Percentiles rank a stretch among this genome's conserved stretches.
Evolutionary conservation across 768 basidiomycete genomes (phyloP).

Genomic region (Lentinula raphanica): DNA sequence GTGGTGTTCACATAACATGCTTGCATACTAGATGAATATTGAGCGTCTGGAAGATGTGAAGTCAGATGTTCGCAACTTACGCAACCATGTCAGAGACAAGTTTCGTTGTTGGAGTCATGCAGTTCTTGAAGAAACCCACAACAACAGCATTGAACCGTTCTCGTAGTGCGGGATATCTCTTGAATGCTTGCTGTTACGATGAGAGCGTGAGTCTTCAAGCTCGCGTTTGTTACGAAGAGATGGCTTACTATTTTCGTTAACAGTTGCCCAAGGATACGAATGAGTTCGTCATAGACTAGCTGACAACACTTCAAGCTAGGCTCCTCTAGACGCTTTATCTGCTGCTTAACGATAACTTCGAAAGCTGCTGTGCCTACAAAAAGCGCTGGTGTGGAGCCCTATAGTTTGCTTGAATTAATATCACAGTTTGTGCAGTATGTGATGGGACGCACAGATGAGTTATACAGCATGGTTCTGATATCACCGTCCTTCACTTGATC

Average conservation of each 20-base stretch:
- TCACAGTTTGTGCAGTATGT: neutral
- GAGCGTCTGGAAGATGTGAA: neutral
- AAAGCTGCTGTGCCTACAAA: slow-evolving; percentile 98
- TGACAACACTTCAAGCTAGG: slow-evolving; percentile 92
- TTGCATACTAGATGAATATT: slow-evolving; percentile 69
- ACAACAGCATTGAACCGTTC: slow-evolving; percentile 96
- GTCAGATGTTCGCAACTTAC: slow-evolving; percentile 40
- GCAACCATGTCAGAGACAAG: slow-evolving; percentile 89
- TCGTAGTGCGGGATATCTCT: slow-evolving; percentile 91
- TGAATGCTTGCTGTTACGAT: slow-evolving; percentile 77
- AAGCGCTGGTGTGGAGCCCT: slow-evolving; percentile 94
- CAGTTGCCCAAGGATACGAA: slow-evolving; percentile 89
- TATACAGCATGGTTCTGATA: slow-evolving; percentile 93
- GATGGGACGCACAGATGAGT: slow-evolving; percentile 77
- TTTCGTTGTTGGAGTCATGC: slow-evolving; percentile 94
- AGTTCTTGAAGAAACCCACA: slow-evolving; percentile 91
- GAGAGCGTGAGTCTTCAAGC: neutral
- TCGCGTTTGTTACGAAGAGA: neutral
- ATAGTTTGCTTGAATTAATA: slow-evolving; percentile 1
- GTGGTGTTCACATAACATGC: slow-evolving; percentile 99
- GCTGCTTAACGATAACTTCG: slow-evolving; percentile 98
- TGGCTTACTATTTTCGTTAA: slow-evolving; percentile 78
- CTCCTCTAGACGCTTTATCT: slow-evolving; percentile 95
- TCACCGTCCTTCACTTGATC: slow-evolving; percentile 99
- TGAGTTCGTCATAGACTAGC: slow-evolving; percentile 94